Conservation (phyloP, 257 asterid species). For the Osmanthus fragrans region DNA sequence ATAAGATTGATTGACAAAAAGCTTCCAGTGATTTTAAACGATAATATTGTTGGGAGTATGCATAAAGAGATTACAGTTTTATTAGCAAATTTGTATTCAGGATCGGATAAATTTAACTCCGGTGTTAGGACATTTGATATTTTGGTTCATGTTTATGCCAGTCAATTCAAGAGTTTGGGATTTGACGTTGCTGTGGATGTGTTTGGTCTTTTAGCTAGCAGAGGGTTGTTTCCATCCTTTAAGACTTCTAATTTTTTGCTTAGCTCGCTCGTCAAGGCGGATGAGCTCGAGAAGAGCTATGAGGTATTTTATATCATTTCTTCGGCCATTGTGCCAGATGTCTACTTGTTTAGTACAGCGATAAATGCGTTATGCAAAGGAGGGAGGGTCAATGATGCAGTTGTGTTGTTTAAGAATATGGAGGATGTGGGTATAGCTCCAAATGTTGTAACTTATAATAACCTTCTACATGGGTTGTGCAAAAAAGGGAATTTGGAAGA, state of each 20-base stretch:
- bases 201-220: conserved; percentile 47
- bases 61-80: conserved; percentile 55
- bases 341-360: conserved; percentile 68
- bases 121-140: conserved; percentile 59
- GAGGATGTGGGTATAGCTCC: conserved; percentile 59
- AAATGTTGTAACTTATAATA: conserved; percentile 73
- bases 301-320: conserved; percentile 60
- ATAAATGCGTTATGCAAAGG: conserved; percentile 72
- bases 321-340: conserved; percentile 52
- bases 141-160: conserved; percentile 71
- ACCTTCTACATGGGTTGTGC: conserved; percentile 73
- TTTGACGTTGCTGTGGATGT: conserved; percentile 56
- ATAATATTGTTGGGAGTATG: conserved; percentile 25
- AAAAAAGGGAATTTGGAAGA: conserved; percentile 50
- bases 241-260: conserved; percentile 72
- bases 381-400: conserved; percentile 60
- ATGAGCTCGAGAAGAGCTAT: conserved; percentile 51
- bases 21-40: conserved; percentile 40
- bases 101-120: conserved; percentile 27
- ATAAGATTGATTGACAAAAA: conserved; percentile 69
- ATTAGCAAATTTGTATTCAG: conserved; percentile 42
- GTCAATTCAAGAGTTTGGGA: conserved; percentile 52
- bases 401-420: conserved; percentile 59
- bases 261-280: conserved; percentile 70
- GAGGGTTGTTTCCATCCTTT: conserved; percentile 67